phyloP scores from a whole-genome alignment of 257 asterid species.

The Przewalskia tangutica region DNA sequence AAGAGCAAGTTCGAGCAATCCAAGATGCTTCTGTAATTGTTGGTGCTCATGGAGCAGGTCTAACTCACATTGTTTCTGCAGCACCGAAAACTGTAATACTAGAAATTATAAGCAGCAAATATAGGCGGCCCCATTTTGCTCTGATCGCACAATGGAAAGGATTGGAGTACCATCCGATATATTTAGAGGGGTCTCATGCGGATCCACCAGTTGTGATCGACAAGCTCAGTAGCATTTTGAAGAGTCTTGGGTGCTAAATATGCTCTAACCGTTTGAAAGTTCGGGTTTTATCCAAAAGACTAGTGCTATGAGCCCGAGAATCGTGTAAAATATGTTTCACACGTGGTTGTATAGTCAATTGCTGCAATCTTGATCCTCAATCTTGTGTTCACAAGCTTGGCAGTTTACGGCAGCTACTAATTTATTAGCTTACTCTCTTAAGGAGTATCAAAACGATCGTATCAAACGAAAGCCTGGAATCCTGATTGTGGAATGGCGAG shows the following conservation, averaged over 20 bases:
- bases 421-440: neutral
- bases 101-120: conserved; percentile 75
- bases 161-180: conserved; percentile 68
- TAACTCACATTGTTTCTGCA: conserved; percentile 84
- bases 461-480: neutral
- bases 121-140: conserved; percentile 69
- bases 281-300: neutral
- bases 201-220: conserved; percentile 46
- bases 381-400: too few species aligned
- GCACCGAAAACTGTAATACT: conserved; percentile 43
- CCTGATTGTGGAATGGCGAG: neutral
- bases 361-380: too few species aligned
- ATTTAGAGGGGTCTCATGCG: conserved; percentile 47
- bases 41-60: conserved; percentile 99
- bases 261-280: neutral
- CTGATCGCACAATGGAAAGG: conserved; percentile 91
- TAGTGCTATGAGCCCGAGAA: neutral
- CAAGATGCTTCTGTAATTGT: conserved; percentile 75
- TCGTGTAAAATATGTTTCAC: neutral
- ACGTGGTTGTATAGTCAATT: too few species aligned
- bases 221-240: conserved; percentile 48
- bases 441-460: neutral
- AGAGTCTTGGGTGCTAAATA: conserved; percentile 44
- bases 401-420: neutral
- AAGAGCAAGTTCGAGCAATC: conserved; percentile 84